These are phyloP conservation scores for Wickerhamomyces pijperi DNA, from an alignment of 805 yeast species.

Conservation along the genomic window DNA sequence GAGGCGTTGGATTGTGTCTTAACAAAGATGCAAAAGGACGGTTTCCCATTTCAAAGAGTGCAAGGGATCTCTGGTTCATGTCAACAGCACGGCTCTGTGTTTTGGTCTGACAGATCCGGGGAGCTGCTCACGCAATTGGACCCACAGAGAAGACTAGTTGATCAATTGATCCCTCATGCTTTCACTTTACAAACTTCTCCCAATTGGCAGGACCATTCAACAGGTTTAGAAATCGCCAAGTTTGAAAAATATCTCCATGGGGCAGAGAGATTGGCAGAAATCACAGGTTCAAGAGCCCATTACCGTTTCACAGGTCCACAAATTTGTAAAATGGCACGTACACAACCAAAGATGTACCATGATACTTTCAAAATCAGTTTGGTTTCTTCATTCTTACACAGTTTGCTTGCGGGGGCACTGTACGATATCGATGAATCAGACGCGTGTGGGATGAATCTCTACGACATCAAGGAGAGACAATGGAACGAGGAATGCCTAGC, in stretches of 20 bases:
- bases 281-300: constrained; percentile 84
- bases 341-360: constrained; percentile 38
- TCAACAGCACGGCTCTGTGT: constrained; percentile 89
- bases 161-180: constrained; percentile 37
- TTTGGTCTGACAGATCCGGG: constrained; percentile 48
- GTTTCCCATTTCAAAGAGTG: constrained; percentile 49
- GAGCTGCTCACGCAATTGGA: constrained; percentile 27
- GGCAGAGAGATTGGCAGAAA: constrained; percentile 40
- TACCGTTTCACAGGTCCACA: constrained; percentile 90
- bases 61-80: constrained; percentile 73
- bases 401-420: constrained; percentile 54
- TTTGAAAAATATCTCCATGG: constrained; percentile 50
- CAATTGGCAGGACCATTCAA: constrained; percentile 93
- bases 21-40: constrained; percentile 32
- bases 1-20: constrained; percentile 68
- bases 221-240: constrained; percentile 51
- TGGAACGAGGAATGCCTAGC: constrained; percentile 50
- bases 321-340: constrained; percentile 56
- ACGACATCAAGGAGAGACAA: constrained; percentile 48
- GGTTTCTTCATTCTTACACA: constrained; percentile 70
- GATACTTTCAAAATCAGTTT: constrained; percentile 55
- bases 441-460: constrained; percentile 89
- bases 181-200: constrained; percentile 63
- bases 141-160: constrained; percentile 24
- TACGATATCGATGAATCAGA: constrained; percentile 70